phyloP scores from a whole-genome alignment of 2,329 filamentous ascomycete species.

The Trichoderma sp. region DNA sequence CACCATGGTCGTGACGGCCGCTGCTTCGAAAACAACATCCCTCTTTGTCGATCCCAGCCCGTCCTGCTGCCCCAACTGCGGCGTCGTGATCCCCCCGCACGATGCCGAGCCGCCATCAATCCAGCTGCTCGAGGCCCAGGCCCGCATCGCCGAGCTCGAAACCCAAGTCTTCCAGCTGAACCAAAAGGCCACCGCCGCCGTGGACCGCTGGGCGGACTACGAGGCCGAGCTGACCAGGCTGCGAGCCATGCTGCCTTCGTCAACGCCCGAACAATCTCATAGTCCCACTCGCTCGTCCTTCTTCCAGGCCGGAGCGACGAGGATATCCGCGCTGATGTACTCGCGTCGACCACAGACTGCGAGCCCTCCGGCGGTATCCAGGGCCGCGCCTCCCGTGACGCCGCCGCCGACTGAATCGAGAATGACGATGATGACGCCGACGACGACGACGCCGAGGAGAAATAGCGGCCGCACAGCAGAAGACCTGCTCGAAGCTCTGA shows the following conservation, averaged over 20 bases:
- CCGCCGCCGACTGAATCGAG: slow-evolving; percentile 28
- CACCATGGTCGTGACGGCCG: slow-evolving; percentile 37
- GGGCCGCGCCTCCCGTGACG: slow-evolving; percentile 28
- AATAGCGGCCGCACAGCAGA: slow-evolving; percentile 38
- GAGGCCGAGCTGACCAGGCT: slow-evolving; percentile 72
- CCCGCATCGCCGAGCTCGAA: slow-evolving; percentile 68
- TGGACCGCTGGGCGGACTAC: slow-evolving; percentile 73
- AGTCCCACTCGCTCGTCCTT: slow-evolving; percentile 47
- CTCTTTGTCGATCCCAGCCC: slow-evolving; percentile 33
- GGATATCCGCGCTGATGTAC: slow-evolving; percentile 49
- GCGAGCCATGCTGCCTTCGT: slow-evolving; percentile 42
- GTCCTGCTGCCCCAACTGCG: slow-evolving; percentile 55
- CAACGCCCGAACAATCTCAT: slow-evolving; percentile 29
- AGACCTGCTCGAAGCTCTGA: slow-evolving; percentile 64
- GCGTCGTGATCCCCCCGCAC: slow-evolving; percentile 42
- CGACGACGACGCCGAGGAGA: not conserved
- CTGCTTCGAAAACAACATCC: slow-evolving; percentile 27
- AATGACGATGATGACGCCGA: not conserved
- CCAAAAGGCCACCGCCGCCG: slow-evolving; percentile 66
- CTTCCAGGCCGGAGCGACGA: slow-evolving; percentile 47
- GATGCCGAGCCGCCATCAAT: slow-evolving; percentile 39
- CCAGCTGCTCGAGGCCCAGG: slow-evolving; percentile 56
- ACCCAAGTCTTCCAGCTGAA: slow-evolving; percentile 69
- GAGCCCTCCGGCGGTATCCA: slow-evolving; percentile 34
- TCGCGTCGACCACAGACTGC: slow-evolving; percentile 46